These are phyloP conservation scores for Erigeron philadelphicus DNA, from an alignment of 140 eudicot species.

Conservation along the genomic window DNA sequence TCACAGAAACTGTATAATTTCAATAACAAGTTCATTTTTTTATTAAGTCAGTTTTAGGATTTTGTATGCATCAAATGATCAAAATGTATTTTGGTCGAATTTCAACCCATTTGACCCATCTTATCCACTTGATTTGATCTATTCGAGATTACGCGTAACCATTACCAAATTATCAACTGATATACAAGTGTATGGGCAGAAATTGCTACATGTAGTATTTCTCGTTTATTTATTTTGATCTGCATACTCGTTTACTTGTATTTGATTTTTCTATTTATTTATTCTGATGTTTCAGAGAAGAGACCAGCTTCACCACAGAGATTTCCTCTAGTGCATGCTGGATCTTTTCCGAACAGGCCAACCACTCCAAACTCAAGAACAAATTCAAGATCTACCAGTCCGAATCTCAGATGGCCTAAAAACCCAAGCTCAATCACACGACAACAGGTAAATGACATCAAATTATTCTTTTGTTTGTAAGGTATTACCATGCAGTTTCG, in stretches of 20 bases:
- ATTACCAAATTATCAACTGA: background rate
- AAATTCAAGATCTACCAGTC: constrained; percentile 48
- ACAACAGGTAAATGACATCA: constrained; percentile 40
- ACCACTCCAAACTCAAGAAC: constrained; percentile 45
- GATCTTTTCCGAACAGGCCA: constrained; percentile 46
- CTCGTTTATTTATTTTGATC: background rate
- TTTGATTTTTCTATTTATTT: background rate
- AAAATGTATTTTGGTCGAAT: background rate
- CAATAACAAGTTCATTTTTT: background rate
- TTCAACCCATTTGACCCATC: too few relatives aligned
- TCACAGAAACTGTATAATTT: background rate
- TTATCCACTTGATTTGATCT: too few relatives aligned
- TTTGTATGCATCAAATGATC: background rate
- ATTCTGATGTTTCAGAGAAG: constrained; percentile 37
- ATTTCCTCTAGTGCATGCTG: constrained; percentile 53
- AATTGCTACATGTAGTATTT: background rate
- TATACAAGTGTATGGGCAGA: background rate
- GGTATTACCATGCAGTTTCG: background rate
- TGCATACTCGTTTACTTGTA: background rate
- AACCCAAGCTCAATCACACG: constrained; percentile 49
- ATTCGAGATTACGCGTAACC: too few relatives aligned
- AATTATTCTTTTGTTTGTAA: background rate
- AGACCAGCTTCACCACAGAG: constrained; percentile 61
- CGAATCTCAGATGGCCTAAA: constrained; percentile 53
- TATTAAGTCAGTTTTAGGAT: background rate